Conservation (phyloP, 2,329 filamentous ascomycete species). For the Alternaria sp. region DNA sequence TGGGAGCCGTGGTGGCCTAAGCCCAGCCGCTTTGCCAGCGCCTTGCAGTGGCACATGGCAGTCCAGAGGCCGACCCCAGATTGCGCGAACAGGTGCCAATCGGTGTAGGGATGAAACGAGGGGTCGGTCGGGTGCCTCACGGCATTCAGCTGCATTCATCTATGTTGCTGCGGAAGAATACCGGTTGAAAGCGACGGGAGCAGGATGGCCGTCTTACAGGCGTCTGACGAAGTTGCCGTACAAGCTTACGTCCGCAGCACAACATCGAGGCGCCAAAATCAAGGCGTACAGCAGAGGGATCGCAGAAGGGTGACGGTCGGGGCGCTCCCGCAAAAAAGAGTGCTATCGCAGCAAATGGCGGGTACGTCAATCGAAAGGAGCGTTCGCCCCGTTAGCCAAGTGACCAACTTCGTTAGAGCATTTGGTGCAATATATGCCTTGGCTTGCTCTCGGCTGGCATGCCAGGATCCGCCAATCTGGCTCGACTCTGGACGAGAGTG, state of each 20-base stretch:
- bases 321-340: background rate
- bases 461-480: conserved; percentile 34
- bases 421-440: conserved; percentile 30
- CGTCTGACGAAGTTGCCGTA: conserved; percentile 5
- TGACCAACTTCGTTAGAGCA: conserved; percentile 24
- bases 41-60: conserved; percentile 4
- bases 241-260: background rate
- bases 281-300: conserved; percentile 6
- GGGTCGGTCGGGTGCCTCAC: conserved; percentile 13
- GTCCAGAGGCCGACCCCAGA: conserved; percentile 12
- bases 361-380: conserved; percentile 3
- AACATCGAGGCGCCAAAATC: conserved; percentile 5
- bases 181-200: conserved; percentile 37
- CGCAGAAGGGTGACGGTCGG: background rate
- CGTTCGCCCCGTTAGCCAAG: conserved; percentile 11
- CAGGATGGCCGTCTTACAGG: conserved; percentile 9
- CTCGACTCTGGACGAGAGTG: conserved; percentile 24
- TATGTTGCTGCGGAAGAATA: conserved; percentile 32
- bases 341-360: conserved; percentile 12
- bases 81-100: conserved; percentile 24
- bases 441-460: conserved; percentile 23
- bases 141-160: conserved; percentile 26
- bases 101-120: conserved; percentile 29
- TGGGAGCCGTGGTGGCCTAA: background rate
- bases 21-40: background rate